Evolutionary conservation across 2,329 filamentous ascomycete genomes (phyloP).

Genomic region (Nigrospora sphaerica): DNA sequence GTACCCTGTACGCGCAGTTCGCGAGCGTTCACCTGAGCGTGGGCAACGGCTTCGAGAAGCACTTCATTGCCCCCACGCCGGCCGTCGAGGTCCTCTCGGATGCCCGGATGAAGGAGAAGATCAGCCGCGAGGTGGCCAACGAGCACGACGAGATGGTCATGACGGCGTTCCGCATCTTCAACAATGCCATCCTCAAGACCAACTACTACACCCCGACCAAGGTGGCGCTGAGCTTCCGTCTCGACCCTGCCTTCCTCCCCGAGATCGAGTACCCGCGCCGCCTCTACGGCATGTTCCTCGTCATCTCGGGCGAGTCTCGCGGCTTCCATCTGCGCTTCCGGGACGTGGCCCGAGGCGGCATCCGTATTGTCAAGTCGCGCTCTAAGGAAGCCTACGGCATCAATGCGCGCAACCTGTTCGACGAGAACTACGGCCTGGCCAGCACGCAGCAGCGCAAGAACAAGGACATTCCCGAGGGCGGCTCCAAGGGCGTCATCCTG

Average conservation of each 20-base stretch:
- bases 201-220: conserved; percentile 98
- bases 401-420: conserved; percentile 92
- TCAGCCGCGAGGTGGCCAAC: conserved; percentile 74
- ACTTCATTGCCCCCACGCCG: conserved; percentile 46
- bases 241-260: conserved; percentile 84
- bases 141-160: conserved; percentile 98
- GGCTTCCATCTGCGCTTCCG: conserved; percentile 97
- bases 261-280: conserved; percentile 87
- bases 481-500: conserved; percentile 94
- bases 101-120: conserved; percentile 64
- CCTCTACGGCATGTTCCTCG: conserved; percentile 96
- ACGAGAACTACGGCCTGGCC: conserved; percentile 97
- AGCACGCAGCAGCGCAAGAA: conserved; percentile 99
- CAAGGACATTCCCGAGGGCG: conserved; percentile 98
- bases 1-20: conserved; percentile 84
- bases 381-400: conserved; percentile 94
- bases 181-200: conserved; percentile 87
- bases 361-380: conserved; percentile 96
- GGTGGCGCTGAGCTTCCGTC: conserved; percentile 91
- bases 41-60: conserved; percentile 42
- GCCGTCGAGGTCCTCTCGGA: conserved; percentile 67
- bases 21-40: conserved; percentile 71
- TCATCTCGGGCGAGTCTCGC: conserved; percentile 93
- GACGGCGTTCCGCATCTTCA: conserved; percentile 94
- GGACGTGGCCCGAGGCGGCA: conserved; percentile 93